Base-by-base conservation (phyloP, 495 filamentous ascomycete genomes). In the Rhizodiscina lignyota region DNA sequence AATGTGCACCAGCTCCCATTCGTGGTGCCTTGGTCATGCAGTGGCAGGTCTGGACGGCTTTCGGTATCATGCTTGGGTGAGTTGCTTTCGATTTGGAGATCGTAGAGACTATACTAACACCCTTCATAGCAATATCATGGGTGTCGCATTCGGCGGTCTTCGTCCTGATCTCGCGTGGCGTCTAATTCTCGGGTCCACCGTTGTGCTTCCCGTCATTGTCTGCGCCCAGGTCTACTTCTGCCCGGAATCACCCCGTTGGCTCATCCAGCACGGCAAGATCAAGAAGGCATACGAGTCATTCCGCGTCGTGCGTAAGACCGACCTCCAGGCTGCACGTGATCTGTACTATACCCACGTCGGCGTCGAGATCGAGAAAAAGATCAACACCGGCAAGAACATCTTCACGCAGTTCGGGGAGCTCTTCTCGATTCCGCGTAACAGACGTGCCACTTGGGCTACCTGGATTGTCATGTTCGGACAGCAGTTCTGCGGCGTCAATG, bases 401-500 rank as follows among this genome's bases (percentile, higher is more conserved):
- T 33, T 12, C 11, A 20, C 21, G 10, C 33, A 18, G 11, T 8
- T 32, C 30, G 6, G 5, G 11, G 30, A 32, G 30, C 30, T 32
- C 5, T 81, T 83, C 45, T 72, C 70, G 8, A 70, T 80, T 38
- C 75, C 76, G 12, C 72, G 76, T 21, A 57, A 79, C 33, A 66
- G 76, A 24, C 68, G 77, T 37, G 74, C 77, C 8, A 79, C 69
- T 18, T 60, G 72, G 18, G 77, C 75, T 22, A 72, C 69, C 0
- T 64, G 60, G 38, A 61, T 66, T 1, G 76, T 83, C 35, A 82
- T 82, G 70, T 65, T 81, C 43, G 74, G 67, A 1, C 71, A 76
- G 50, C 68, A 73, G 46, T 66, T 72, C 62, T 69, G 66, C 38
- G 67, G 64, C 17, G 20, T 37, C 37, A 39, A 37, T 18, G 27